These are phyloP conservation scores for Daldinia grandis DNA, from an alignment of 495 filamentous ascomycete species.

Conservation along the genomic window DNA sequence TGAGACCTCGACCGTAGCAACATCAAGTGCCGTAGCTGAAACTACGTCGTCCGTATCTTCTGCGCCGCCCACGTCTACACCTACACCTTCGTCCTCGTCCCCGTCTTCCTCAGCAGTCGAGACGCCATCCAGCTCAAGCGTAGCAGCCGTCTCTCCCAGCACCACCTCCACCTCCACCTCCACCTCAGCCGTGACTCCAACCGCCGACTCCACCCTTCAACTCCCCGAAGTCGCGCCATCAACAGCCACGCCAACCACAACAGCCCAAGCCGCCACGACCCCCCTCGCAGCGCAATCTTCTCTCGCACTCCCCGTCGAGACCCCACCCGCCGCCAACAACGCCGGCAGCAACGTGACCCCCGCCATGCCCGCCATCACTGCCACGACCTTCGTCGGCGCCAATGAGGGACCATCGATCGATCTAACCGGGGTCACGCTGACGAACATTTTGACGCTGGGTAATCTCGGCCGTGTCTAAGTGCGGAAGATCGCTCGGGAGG, in stretches of 20 bases:
- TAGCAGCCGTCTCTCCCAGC: not conserved
- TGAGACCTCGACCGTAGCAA: not conserved
- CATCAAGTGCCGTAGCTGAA: conserved; percentile 4
- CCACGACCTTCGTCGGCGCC: conserved; percentile 24
- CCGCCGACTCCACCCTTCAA: conserved; percentile 5
- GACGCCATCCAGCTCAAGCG: not conserved
- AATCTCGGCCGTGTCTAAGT: not conserved
- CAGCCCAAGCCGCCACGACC: conserved; percentile 12
- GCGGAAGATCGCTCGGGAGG: not conserved
- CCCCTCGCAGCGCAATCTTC: conserved; percentile 31
- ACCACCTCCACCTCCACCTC: not conserved
- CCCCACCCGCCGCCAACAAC: conserved; percentile 25
- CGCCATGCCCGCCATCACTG: conserved; percentile 32
- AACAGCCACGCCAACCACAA: not conserved
- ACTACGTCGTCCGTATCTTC: conserved; percentile 7
- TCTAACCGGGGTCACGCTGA: conserved; percentile 44
- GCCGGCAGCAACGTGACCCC: conserved; percentile 15
- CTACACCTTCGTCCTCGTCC: no score
- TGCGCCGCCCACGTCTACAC: not conserved
- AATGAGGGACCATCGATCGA: conserved; percentile 42
- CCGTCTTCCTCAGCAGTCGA: not conserved
- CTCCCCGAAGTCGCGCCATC: conserved; percentile 19
- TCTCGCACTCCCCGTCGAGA: conserved; percentile 26
- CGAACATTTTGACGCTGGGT: conserved; percentile 45
- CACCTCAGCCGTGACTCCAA: not conserved